Evolutionary conservation across 2,329 filamentous ascomycete genomes (phyloP).

Genomic region (Aschersonia sp.): DNA sequence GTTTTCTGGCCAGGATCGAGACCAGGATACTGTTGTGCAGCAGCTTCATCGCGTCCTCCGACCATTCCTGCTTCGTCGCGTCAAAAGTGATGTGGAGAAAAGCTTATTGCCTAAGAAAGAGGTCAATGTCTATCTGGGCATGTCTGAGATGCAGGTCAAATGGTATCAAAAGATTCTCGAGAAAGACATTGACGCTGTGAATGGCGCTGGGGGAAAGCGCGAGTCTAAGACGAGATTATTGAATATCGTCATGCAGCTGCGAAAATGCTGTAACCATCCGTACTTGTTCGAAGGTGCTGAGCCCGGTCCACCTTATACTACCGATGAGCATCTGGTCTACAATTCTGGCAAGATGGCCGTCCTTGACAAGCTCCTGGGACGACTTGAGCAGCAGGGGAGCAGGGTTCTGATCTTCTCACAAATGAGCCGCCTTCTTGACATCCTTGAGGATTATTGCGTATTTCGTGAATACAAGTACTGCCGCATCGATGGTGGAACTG

Average conservation of each 20-base stretch:
- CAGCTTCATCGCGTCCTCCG: constrained; percentile 87
- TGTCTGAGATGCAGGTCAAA: constrained; percentile 98
- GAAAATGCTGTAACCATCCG: constrained; percentile 97
- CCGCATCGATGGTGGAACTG: constrained; percentile 90
- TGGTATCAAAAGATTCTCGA: constrained; percentile 99
- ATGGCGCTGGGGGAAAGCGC: constrained; percentile 87
- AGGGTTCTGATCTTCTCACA: constrained; percentile 98
- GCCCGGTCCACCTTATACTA: constrained; percentile 93
- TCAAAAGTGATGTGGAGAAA: constrained; percentile 97
- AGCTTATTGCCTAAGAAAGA: constrained; percentile 95
- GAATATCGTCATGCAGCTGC: constrained; percentile 98
- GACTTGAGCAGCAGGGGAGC: constrained; percentile 75
- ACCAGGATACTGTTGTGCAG: constrained; percentile 91
- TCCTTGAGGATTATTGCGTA: constrained; percentile 95
- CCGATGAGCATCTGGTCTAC: constrained; percentile 84
- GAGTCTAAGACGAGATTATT: constrained; percentile 94
- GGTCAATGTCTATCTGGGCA: constrained; percentile 89
- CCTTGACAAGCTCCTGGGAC: constrained; percentile 75
- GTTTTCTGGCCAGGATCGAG: constrained; percentile 82
- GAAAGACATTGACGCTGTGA: constrained; percentile 97
- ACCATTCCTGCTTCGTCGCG: constrained; percentile 85
- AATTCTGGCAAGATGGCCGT: constrained; percentile 98
- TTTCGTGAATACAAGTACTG: constrained; percentile 93
- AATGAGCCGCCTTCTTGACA: constrained; percentile 94
- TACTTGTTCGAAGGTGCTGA: constrained; percentile 97